phyloP scores from a whole-genome alignment of 2,329 filamentous ascomycete species.

The Beauveria sp. region DNA sequence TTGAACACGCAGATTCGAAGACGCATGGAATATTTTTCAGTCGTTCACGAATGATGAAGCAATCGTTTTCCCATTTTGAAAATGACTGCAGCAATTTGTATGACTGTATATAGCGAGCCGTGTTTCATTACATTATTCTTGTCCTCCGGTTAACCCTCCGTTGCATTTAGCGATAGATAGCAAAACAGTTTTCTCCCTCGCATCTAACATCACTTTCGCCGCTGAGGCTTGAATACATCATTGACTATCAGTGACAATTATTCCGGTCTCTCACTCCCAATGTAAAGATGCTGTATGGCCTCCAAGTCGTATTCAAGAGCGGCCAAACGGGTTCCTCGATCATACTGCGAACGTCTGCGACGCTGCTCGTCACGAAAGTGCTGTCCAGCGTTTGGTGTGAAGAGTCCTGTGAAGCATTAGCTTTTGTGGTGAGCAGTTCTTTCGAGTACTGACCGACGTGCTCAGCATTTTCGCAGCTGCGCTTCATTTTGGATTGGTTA shows the following conservation, averaged over 20 bases:
- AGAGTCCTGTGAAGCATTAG: slow-evolving; percentile 50
- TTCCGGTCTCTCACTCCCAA: slow-evolving; percentile 9
- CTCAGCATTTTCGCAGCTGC: slow-evolving; percentile 80
- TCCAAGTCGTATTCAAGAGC: slow-evolving; percentile 54
- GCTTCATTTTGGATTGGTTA: slow-evolving; percentile 80
- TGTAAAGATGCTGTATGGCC: slow-evolving; percentile 32
- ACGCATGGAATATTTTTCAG: no score
- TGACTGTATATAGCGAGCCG: slow-evolving; percentile 6
- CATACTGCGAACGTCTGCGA: slow-evolving; percentile 68
- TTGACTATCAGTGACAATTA: not conserved
- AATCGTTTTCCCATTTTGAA: not conserved
- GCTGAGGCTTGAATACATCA: slow-evolving; percentile 6
- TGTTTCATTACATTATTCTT: slow-evolving; percentile 4
- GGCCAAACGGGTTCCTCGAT: slow-evolving; percentile 70
- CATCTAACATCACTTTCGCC: not conserved
- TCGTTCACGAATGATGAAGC: not conserved
- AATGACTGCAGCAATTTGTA: not conserved
- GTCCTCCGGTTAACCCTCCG: not conserved
- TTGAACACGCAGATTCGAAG: no score
- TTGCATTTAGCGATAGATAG: slow-evolving; percentile 10
- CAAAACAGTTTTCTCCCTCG: not conserved
- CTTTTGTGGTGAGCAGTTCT: not conserved
- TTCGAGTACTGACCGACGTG: slow-evolving; percentile 59
- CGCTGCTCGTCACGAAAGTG: slow-evolving; percentile 69
- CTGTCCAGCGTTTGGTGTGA: slow-evolving; percentile 70